phyloP scores from a whole-genome alignment of 805 yeast species.

The Danielozyma ontarioensis region DNA sequence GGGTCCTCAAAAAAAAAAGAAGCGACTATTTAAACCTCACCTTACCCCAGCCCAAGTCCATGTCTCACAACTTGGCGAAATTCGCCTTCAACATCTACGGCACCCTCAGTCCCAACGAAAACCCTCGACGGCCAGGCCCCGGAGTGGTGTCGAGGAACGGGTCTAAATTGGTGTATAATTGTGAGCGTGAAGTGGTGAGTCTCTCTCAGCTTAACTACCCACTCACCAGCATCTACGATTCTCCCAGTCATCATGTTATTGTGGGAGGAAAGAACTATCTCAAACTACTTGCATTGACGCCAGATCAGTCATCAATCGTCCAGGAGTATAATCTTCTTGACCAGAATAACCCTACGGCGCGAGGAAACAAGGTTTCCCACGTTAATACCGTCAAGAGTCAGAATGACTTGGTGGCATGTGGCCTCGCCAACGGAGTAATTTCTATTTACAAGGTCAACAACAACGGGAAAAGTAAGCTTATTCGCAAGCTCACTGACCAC shows the following conservation, averaged over 20 bases:
- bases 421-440: slow-evolving; percentile 33
- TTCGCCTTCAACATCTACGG: slow-evolving; percentile 61
- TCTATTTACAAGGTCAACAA: slow-evolving; percentile 25
- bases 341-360: slow-evolving; percentile 7
- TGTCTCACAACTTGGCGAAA: slow-evolving; percentile 34
- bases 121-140: slow-evolving; percentile 12
- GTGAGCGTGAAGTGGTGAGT: slow-evolving; percentile 19
- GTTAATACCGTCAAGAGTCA: slow-evolving; percentile 35
- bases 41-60: neutral
- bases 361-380: slow-evolving; percentile 21
- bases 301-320: slow-evolving; percentile 25
- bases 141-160: slow-evolving; percentile 7
- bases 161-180: slow-evolving; percentile 10
- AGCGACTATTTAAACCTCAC: no score
- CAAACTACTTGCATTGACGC: slow-evolving; percentile 25
- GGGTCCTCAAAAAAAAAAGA: no score
- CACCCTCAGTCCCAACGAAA: slow-evolving; percentile 13
- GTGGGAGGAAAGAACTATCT: slow-evolving; percentile 40
- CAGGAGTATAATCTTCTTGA: slow-evolving; percentile 33
- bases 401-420: slow-evolving; percentile 33
- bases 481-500: slow-evolving; percentile 31
- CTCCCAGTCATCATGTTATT: slow-evolving; percentile 27
- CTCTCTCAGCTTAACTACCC: slow-evolving; percentile 20
- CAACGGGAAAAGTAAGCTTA: slow-evolving; percentile 27
- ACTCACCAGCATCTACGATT: slow-evolving; percentile 6